Evolutionary conservation across 1,284 basidiomycete genomes (phyloP).

Genomic region (Rhodotorula sp.): DNA sequence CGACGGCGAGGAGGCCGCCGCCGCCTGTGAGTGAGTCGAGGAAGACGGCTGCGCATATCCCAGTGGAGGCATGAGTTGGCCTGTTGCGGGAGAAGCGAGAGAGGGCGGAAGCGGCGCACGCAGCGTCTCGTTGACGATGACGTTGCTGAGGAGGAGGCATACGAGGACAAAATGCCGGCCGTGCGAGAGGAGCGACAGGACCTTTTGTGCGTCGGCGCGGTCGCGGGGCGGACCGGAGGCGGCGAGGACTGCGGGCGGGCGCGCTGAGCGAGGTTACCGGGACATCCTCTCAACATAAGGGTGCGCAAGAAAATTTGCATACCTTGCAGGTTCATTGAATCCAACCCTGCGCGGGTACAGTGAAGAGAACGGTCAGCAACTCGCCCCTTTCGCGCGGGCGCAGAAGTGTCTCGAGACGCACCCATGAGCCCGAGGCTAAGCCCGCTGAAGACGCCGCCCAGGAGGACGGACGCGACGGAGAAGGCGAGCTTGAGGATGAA

Average conservation of each 20-base stretch:
- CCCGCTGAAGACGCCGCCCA: conserved; percentile 55
- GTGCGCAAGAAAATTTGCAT: neutral
- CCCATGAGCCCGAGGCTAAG: conserved; percentile 58
- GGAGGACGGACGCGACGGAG: conserved; percentile 19
- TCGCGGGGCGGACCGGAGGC: conserved; percentile 46
- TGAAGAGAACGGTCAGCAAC: neutral
- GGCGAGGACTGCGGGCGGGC: conserved; percentile 22
- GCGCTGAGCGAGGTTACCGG: neutral
- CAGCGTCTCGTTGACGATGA: conserved; percentile 52
- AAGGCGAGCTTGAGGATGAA: conserved; percentile 29
- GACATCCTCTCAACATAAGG: too few species aligned
- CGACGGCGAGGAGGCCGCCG: conserved; percentile 17
- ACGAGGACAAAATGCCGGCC: conserved; percentile 50
- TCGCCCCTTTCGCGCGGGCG: too few species aligned
- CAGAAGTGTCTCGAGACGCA: neutral
- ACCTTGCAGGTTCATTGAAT: conserved; percentile 77
- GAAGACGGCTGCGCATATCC: conserved; percentile 68
- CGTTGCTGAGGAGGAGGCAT: conserved; percentile 51
- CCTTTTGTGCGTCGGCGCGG: conserved; percentile 49
- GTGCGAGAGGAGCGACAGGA: conserved; percentile 50
- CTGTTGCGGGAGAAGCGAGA: neutral
- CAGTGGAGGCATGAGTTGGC: neutral
- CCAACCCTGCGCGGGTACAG: conserved; percentile 58
- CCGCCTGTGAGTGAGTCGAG: conserved; percentile 70
- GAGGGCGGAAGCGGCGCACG: conserved; percentile 16